Evolutionary conservation across 352 stramenopile species (phyloP), one percentile per base, ranked within the genome.

Genomic region (Phytophthora chlamydospora): DNA sequence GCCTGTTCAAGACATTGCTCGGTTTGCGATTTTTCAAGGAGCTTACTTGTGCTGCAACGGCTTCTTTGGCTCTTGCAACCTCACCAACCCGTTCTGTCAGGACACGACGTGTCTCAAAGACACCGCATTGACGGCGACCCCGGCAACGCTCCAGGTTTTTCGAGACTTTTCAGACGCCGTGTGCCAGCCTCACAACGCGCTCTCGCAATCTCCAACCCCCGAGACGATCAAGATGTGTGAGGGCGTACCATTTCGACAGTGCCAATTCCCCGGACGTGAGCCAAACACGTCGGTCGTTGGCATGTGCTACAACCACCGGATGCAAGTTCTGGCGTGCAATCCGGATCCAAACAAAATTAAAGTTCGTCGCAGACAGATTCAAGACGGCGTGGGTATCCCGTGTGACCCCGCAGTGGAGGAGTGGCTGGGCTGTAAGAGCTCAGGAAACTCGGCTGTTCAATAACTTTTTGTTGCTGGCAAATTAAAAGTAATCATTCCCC

Each of bases 11-110:
- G 0, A 44, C 2, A 39, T 76, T 3, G 12, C 39, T 8, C 34
- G 58, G 10, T 64, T 80, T 41, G 34, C 54, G 0, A 7, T 77
- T 14, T 73, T 62, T 19, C 51, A 57, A 32, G 58, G 47, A 4
- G 69, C 33, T 12, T n/a, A 50, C 17, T 27, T 75, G n/a, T 77
- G 64, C 38, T 80, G 71, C 68, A 67, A 83, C n/a, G 74, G 68
- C 6, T 83, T 78, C 36, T 44, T 65, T 4, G 56, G 51, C 1
- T 2, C 17, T 6, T 82, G 73, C 35, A 38, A 79, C 31, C 48
- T 78, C 11, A 54, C 54, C 2, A 62, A 76, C 36, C 47, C 53
- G 17, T 69, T 66, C n/a, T 76, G 61, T 33, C 16, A 24, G 12
- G 38, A 34, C 14, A 44, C 46, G 0, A 60, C 45, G 0, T 78